Conservation (phyloP, 345 rosid genomes). For the thale cress (Arabidopsis thaliana) region DNA sequence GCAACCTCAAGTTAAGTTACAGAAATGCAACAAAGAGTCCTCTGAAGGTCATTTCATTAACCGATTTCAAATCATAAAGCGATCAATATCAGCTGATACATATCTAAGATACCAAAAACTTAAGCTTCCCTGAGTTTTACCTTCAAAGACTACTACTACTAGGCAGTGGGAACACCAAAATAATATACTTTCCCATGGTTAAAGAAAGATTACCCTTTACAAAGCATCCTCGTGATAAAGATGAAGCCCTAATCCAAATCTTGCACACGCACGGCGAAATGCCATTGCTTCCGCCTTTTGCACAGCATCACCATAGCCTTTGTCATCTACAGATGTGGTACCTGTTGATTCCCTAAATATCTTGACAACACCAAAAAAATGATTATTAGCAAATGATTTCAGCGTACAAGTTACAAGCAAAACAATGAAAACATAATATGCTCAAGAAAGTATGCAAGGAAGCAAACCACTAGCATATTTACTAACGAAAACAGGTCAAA, state of each 20-base stretch:
- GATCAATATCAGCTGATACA: constrained; percentile 17
- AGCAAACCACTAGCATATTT: background rate
- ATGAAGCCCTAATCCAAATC: constrained; percentile 89
- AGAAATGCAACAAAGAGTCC: background rate
- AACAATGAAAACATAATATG: constrained; percentile 5
- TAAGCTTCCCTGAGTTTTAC: background rate
- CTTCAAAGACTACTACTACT: background rate
- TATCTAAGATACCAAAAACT: constrained; percentile 12
- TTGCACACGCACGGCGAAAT: constrained; percentile 84
- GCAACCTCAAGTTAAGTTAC: background rate
- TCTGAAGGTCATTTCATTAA: background rate
- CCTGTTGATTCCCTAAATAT: constrained; percentile 79
- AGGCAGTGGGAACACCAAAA: constrained; percentile 2
- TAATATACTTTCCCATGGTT: background rate
- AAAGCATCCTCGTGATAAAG: constrained; percentile 80
- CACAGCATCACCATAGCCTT: constrained; percentile 78
- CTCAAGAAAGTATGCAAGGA: background rate
- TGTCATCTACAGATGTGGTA: constrained; percentile 61
- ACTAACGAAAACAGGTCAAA: background rate
- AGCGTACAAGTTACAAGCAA: background rate
- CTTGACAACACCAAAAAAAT: constrained; percentile 37
- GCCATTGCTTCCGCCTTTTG: constrained; percentile 97
- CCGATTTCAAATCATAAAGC: constrained; percentile 22
- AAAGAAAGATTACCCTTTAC: constrained; percentile 25
- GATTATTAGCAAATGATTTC: background rate